Evolutionary conservation across 164 flowering plant genomes (phyloP).

Genomic region (Chimonanthus praecox): DNA sequence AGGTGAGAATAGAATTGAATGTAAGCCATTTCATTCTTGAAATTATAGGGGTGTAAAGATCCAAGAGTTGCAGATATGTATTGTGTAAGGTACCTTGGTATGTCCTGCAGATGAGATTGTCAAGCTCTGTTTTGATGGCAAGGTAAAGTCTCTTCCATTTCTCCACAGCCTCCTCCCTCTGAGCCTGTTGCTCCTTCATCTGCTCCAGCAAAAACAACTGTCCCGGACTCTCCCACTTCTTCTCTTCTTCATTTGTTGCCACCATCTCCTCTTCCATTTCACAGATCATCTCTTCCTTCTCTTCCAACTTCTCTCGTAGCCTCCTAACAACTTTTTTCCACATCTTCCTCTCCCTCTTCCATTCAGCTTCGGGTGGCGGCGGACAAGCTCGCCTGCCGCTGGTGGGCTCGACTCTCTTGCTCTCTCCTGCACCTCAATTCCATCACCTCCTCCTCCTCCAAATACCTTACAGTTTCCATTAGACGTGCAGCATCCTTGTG

Average conservation of each 20-base stretch:
- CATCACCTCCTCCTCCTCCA: conserved; percentile 9
- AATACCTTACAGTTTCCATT: conserved; percentile 1
- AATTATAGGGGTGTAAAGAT: no score
- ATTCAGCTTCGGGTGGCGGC: background rate
- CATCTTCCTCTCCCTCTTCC: conserved; percentile 13
- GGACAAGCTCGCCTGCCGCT: conserved; percentile 1
- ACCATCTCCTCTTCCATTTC: conserved; percentile 4
- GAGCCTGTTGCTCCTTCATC: conserved; percentile 43
- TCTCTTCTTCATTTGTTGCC: conserved; percentile 10
- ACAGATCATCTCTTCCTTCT: conserved; percentile 8
- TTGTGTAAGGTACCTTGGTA: conserved; percentile 27
- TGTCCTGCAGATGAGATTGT: conserved; percentile 59
- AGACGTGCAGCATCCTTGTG: background rate
- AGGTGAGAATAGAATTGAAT: no score
- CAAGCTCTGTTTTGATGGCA: conserved; percentile 74
- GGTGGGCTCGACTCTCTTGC: conserved; percentile 6
- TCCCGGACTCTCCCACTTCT: conserved; percentile 22
- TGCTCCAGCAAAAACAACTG: conserved; percentile 33
- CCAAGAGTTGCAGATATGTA: no score
- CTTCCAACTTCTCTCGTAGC: background rate
- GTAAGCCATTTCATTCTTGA: no score
- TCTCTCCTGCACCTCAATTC: conserved; percentile 5
- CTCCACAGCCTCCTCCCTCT: conserved; percentile 62
- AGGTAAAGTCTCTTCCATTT: conserved; percentile 82
- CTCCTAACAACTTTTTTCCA: conserved; percentile 11